A percentile compares a stretch with the other conserved stretches of the same genome.
phyloP scores from a whole-genome alignment of 768 basidiomycete genomes.

The Termitomyces sp. region DNA sequence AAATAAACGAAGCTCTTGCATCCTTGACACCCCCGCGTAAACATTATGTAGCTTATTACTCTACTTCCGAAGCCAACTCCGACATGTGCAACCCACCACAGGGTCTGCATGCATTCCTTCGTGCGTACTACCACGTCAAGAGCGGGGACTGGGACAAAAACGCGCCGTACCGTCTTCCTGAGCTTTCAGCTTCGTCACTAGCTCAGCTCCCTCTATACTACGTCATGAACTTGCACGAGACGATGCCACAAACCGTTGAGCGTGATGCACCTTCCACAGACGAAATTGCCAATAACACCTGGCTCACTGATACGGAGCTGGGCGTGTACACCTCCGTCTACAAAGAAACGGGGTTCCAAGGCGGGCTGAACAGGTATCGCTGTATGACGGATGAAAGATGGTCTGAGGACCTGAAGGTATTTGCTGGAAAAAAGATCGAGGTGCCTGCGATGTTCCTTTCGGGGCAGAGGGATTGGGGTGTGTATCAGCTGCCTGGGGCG shows the following conservation, averaged over 20 bases:
- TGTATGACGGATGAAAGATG: conserved; percentile 30
- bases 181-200: conserved; percentile 28
- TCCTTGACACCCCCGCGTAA: conserved; percentile 48
- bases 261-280: conserved; percentile 28
- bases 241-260: conserved; percentile 47
- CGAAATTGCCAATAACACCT: conserved; percentile 27
- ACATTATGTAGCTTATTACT: conserved; percentile 53
- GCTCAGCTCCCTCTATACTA: conserved; percentile 54
- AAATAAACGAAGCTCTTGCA: conserved; percentile 26
- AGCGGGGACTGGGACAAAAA: conserved; percentile 49
- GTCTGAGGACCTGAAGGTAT: conserved; percentile 38
- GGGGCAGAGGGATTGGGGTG: conserved; percentile 58
- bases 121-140: conserved; percentile 56
- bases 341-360: conserved; percentile 49
- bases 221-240: conserved; percentile 50
- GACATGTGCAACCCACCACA: conserved; percentile 41
- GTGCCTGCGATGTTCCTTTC: conserved; percentile 57
- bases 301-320: conserved; percentile 49
- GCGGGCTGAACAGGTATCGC: conserved; percentile 59
- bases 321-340: conserved; percentile 47
- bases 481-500: conserved; percentile 50
- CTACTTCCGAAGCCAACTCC: conserved; percentile 38
- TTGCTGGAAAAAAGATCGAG: conserved; percentile 40
- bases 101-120: conserved; percentile 45
- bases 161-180: conserved; percentile 32